A percentile compares a stretch with the other conserved stretches of the same genome.
These are phyloP conservation scores for Scenedesmus sp. DNA, from an alignment of 163 green algal genomes.

Conservation along the genomic window DNA sequence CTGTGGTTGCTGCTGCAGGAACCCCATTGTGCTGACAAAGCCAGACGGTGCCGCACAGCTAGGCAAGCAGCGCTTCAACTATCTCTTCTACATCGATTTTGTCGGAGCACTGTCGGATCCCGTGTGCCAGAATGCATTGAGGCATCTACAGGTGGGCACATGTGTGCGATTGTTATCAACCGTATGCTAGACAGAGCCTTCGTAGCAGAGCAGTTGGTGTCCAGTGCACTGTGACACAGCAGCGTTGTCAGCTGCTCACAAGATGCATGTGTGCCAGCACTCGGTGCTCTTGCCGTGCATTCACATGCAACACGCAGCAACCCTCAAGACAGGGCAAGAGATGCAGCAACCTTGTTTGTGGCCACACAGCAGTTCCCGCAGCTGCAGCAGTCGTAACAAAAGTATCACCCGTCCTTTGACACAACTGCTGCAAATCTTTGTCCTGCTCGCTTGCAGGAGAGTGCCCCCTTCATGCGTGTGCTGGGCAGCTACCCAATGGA, in stretches of 20 bases:
- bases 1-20: slow-evolving; percentile 44
- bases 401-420: neutral
- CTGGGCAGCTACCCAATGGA: slow-evolving; percentile 87
- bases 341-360: too few species aligned
- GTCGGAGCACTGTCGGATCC: slow-evolving; percentile 88
- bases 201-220: neutral
- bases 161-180: too few species aligned
- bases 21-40: slow-evolving; percentile 62
- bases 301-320: too few species aligned
- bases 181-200: too few species aligned
- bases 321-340: neutral
- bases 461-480: slow-evolving; percentile 85
- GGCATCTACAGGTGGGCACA: slow-evolving; percentile 83
- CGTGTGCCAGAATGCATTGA: slow-evolving; percentile 93
- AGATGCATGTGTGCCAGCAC: too few species aligned
- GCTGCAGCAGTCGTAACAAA: too few species aligned
- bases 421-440: neutral
- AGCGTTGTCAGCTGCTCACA: neutral
- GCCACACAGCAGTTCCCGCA: too few species aligned
- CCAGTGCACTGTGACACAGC: neutral
- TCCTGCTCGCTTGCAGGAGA: slow-evolving; percentile 71
- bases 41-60: neutral
- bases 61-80: slow-evolving; percentile 87
- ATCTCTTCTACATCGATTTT: slow-evolving; percentile 99
- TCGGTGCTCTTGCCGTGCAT: too few species aligned